phyloP scores from a whole-genome alignment of 805 yeast genomes.

The Candida silvatica region DNA sequence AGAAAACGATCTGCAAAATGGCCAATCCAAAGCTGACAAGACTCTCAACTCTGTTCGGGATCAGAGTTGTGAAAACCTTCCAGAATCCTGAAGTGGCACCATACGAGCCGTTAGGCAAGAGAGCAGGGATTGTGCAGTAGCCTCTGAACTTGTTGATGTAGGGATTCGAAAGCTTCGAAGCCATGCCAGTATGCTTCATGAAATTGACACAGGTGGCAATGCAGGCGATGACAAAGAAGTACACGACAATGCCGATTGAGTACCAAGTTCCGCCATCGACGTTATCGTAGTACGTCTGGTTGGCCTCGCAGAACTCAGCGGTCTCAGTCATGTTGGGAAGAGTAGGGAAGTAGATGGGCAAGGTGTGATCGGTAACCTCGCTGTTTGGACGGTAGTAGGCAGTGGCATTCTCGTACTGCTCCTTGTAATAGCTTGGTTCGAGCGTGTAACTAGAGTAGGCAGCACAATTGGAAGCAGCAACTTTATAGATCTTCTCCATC shows the following conservation, averaged over 20 bases:
- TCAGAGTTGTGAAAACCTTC: too few relatives aligned
- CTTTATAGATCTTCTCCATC: neutral
- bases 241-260: constrained; percentile 28
- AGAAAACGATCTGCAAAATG: constrained; percentile 17
- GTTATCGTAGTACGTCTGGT: constrained; percentile 12
- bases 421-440: constrained; percentile 13
- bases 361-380: constrained; percentile 5
- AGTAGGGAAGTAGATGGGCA: constrained; percentile 6
- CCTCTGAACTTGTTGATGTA: constrained; percentile 26
- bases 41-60: constrained; percentile 28
- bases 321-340: neutral
- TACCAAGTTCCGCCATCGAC: constrained; percentile 22
- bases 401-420: constrained; percentile 25
- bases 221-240: constrained; percentile 30
- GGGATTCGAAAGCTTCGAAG: constrained; percentile 24
- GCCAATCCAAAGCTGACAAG: constrained; percentile 19
- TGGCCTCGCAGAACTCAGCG: constrained; percentile 3
- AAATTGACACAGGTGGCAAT: constrained; percentile 27
- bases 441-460: constrained; percentile 4
- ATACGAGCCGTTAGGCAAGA: constrained; percentile 13
- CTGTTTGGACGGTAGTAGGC: neutral
- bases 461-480: neutral
- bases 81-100: neutral
- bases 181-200: constrained; percentile 18
- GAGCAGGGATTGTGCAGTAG: constrained; percentile 31